Conservation (phyloP, 106 monocot genomes). For the Acanthochlamys bracteata region DNA sequence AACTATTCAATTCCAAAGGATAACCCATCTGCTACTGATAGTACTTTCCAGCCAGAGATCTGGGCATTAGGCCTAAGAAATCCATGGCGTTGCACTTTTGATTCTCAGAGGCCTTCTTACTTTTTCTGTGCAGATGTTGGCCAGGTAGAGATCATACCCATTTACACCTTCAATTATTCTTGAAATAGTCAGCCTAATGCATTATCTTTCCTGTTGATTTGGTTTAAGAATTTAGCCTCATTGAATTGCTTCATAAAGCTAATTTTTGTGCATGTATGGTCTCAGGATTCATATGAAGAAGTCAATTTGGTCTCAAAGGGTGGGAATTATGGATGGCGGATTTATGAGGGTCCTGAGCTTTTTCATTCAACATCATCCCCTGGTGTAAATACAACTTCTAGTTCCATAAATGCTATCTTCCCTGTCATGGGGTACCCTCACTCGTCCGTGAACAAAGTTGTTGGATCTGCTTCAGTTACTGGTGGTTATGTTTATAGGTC, state of each 20-base stretch:
- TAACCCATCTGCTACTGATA: slow-evolving; percentile 60
- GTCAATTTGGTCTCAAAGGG: slow-evolving; percentile 86
- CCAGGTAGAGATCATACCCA: no score
- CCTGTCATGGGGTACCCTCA: slow-evolving; percentile 86
- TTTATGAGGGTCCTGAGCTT: slow-evolving; percentile 69
- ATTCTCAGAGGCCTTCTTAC: slow-evolving; percentile 63
- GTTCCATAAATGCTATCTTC: slow-evolving; percentile 49
- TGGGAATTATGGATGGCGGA: slow-evolving; percentile 93
- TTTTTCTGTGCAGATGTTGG: slow-evolving; percentile 88
- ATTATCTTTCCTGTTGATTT: no score
- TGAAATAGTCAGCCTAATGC: no score
- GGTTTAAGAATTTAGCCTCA: neutral
- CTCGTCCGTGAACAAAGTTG: slow-evolving; percentile 34
- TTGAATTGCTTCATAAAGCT: no score
- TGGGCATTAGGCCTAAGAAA: slow-evolving; percentile 92
- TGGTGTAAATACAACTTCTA: slow-evolving; percentile 35
- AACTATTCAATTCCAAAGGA: slow-evolving; percentile 90
- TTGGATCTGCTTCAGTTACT: slow-evolving; percentile 62
- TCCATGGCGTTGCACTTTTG: slow-evolving; percentile 99
- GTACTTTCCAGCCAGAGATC: slow-evolving; percentile 50
- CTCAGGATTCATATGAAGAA: slow-evolving; percentile 79
- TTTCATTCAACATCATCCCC: slow-evolving; percentile 29
- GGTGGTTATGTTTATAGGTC: slow-evolving; percentile 88
- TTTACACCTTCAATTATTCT: no score
- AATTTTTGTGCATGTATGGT: neutral